phyloP scores from a whole-genome alignment of 768 basidiomycete genomes.

The Lactifluus piperatus region DNA sequence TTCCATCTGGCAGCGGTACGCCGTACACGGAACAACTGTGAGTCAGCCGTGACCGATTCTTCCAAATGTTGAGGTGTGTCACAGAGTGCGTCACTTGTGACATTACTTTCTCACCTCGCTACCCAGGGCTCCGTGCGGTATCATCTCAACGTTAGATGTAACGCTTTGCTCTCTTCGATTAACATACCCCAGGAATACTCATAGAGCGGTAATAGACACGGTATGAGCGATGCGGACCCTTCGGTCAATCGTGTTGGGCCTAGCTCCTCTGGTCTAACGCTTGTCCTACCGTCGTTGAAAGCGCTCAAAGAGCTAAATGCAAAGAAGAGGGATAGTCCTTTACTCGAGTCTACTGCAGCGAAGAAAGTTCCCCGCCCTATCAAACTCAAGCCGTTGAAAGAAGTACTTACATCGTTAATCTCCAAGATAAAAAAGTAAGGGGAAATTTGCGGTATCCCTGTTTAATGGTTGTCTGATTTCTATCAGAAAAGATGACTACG shows the following conservation, averaged over 20 bases:
- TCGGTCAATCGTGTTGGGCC: constrained; percentile 1
- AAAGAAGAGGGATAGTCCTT: constrained; percentile 35
- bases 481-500: constrained; percentile 75
- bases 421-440: constrained; percentile 64
- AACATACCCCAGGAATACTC: not conserved
- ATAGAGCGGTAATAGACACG: not conserved
- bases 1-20: no score
- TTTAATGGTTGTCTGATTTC: not conserved
- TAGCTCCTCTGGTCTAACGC: constrained; percentile 43
- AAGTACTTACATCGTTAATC: constrained; percentile 60
- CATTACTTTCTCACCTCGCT: not conserved
- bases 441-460: not conserved
- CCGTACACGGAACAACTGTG: no score
- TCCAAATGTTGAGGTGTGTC: no score
- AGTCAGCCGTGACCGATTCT: no score
- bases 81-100: no score
- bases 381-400: constrained; percentile 74
- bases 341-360: constrained; percentile 9
- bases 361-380: constrained; percentile 44
- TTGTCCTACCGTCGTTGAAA: constrained; percentile 61
- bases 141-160: not conserved
- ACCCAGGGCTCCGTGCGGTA: not conserved
- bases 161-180: not conserved
- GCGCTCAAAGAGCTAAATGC: constrained; percentile 48
- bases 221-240: constrained; percentile 3